Conservation (phyloP, 1,284 basidiomycete species). For the Xanthoconium separans region DNA sequence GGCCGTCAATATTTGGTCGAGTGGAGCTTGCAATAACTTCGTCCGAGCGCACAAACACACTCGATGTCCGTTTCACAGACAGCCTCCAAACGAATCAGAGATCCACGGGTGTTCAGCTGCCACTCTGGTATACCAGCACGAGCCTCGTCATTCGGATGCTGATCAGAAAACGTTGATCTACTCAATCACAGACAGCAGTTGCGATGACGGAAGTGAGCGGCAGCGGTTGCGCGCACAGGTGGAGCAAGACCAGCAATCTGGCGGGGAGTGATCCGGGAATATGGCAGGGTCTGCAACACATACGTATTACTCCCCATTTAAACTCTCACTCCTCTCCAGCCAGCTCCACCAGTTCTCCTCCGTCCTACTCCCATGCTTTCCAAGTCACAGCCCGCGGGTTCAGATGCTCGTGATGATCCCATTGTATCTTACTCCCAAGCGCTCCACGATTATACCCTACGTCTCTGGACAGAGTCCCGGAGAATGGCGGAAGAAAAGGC, state of each 20-base stretch:
- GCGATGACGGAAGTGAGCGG: constrained; percentile 9
- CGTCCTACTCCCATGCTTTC: constrained; percentile 17
- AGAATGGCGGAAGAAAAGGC: constrained; percentile 55
- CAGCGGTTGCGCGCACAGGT: constrained; percentile 16
- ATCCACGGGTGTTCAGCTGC: background rate
- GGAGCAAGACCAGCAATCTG: constrained; percentile 25
- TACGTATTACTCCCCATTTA: constrained; percentile 19
- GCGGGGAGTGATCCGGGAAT: constrained; percentile 26
- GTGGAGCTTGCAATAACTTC: constrained; percentile 13
- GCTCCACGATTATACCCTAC: constrained; percentile 65
- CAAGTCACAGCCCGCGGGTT: constrained; percentile 6
- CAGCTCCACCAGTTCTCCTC: constrained; percentile 7
- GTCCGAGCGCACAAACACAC: background rate
- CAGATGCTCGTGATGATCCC: constrained; percentile 33
- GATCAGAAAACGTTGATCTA: background rate
- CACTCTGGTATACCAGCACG: background rate
- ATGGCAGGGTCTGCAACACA: constrained; percentile 11
- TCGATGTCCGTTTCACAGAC: background rate
- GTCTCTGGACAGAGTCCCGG: constrained; percentile 65
- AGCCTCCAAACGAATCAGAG: background rate
- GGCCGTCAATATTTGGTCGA: background rate
- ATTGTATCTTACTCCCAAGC: constrained; percentile 58
- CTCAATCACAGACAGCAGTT: background rate
- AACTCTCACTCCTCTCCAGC: constrained; percentile 16
- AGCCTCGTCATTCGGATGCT: background rate